Evolutionary conservation across 2,329 filamentous ascomycete species (phyloP).

Genomic region (Saccharata proteae): DNA sequence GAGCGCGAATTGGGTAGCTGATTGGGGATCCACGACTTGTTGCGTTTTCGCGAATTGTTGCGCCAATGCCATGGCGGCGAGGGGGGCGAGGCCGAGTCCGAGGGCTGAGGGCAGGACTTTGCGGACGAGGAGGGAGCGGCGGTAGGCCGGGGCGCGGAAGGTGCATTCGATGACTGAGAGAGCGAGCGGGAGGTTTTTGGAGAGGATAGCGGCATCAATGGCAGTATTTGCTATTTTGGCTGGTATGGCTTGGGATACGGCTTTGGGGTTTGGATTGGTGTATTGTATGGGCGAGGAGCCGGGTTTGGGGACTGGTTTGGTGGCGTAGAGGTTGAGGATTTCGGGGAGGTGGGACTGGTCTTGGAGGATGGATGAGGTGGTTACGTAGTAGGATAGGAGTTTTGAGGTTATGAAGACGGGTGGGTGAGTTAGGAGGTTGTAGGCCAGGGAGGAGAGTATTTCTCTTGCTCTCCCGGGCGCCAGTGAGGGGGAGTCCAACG

Average conservation of each 20-base stretch:
- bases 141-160: conserved; percentile 55
- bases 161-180: conserved; percentile 62
- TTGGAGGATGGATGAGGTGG: conserved; percentile 60
- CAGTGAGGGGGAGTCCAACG: no score
- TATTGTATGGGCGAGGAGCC: conserved; percentile 38
- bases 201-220: conserved; percentile 65
- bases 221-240: conserved; percentile 58
- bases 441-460: conserved; percentile 45
- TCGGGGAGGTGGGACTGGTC: conserved; percentile 66
- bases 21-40: conserved; percentile 61
- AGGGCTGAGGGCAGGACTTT: conserved; percentile 49
- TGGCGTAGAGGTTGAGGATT: conserved; percentile 70
- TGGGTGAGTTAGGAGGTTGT: conserved; percentile 58
- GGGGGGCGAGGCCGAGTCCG: conserved; percentile 45
- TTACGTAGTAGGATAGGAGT: conserved; percentile 62
- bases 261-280: conserved; percentile 49
- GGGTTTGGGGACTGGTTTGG: conserved; percentile 61
- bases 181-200: conserved; percentile 65
- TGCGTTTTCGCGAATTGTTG: conserved; percentile 55
- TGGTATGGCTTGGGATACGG: conserved; percentile 48
- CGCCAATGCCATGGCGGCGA: conserved; percentile 59
- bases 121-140: conserved; percentile 54
- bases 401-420: conserved; percentile 68
- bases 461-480: conserved; percentile 17
- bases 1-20: conserved; percentile 68